phyloP scores from a whole-genome alignment of 2,329 filamentous ascomycete genomes.

The Colletotrichum magnum region DNA sequence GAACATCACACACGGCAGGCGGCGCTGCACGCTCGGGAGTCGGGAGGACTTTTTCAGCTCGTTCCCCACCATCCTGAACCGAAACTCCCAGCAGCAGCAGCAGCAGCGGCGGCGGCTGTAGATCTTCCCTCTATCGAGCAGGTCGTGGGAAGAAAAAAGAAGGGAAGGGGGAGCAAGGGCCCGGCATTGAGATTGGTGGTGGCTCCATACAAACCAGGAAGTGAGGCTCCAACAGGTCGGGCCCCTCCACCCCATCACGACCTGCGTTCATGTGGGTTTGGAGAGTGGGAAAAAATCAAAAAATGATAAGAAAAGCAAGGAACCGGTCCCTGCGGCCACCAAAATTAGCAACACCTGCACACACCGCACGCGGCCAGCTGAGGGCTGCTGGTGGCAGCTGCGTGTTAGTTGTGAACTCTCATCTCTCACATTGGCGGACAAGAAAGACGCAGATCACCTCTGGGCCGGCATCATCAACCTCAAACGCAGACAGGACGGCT shows the following conservation, averaged over 20 bases:
- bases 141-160: not conserved
- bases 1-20: conserved; percentile 9
- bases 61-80: not conserved
- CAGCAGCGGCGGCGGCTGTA: not conserved
- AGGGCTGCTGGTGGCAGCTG: too few species aligned
- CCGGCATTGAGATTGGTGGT: not conserved
- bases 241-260: not conserved
- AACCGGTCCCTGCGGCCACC: not conserved
- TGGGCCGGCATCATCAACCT: conserved; percentile 9
- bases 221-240: conserved; percentile 19
- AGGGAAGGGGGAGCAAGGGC: too few species aligned
- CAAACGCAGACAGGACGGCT: conserved; percentile 1
- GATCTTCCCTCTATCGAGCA: conserved; percentile 3
- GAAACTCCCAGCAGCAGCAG: not conserved
- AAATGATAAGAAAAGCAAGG: not conserved
- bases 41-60: conserved; percentile 5
- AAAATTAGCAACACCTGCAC: conserved; percentile 16
- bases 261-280: too few species aligned
- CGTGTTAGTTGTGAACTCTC: not conserved
- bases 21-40: not conserved
- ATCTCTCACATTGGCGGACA: conserved; percentile 4
- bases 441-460: conserved; percentile 2
- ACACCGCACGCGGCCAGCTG: too few species aligned
- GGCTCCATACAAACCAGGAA: not conserved
- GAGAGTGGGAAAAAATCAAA: too few species aligned